These are phyloP conservation scores for Fraxinus quadrangulata DNA, from an alignment of 257 asterid genomes.

Conservation along the genomic window DNA sequence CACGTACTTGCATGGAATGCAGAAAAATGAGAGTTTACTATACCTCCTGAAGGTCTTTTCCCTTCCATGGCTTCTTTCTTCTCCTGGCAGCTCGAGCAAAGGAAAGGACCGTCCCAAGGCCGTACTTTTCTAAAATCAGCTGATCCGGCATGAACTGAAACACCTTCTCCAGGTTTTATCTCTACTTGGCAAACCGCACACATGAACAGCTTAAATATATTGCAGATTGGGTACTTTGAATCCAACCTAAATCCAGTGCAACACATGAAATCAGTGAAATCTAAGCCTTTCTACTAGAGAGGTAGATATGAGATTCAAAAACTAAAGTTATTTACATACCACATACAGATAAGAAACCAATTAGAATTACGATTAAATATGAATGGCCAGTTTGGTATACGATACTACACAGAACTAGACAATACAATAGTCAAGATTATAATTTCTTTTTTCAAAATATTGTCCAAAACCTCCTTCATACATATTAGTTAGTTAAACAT, in stretches of 20 bases:
- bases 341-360: not conserved
- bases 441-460: not conserved
- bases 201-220: constrained; percentile 89
- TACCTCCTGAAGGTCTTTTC: constrained; percentile 77
- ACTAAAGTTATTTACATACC: not conserved
- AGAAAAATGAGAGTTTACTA: constrained; percentile 9
- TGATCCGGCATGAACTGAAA: constrained; percentile 70
- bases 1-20: constrained; percentile 9
- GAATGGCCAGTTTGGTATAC: no score
- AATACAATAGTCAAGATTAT: not conserved
- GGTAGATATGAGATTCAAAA: not conserved
- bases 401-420: no score
- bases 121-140: constrained; percentile 58
- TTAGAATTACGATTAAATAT: no score
- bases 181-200: constrained; percentile 97
- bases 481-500: not conserved
- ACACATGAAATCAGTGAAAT: constrained; percentile 15
- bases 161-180: constrained; percentile 90
- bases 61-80: constrained; percentile 99
- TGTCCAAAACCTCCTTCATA: not conserved
- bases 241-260: constrained; percentile 61
- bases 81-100: constrained; percentile 87
- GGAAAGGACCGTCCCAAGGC: constrained; percentile 99
- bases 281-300: not conserved
- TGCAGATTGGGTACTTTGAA: constrained; percentile 84